Evolutionary conservation across 495 filamentous ascomycete species (phyloP), one percentile per base, ranked within the genome.

Genomic region (Rusavskia elegans): DNA sequence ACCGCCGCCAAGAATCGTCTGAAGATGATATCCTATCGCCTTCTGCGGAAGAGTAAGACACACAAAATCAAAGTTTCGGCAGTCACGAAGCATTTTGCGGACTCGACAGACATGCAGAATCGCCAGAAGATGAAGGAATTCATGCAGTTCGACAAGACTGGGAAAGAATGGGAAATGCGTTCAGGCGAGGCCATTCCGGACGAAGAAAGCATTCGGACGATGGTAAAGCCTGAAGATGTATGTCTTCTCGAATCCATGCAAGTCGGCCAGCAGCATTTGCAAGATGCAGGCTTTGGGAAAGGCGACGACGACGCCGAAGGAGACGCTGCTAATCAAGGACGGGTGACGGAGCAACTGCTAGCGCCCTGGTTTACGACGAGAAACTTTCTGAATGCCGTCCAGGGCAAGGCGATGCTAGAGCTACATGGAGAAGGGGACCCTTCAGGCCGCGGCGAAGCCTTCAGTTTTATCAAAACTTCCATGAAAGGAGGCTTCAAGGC

Each of bases 401-500:
- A 88, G 58, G 87, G 88, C 29, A 99, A 99, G 64, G 92, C 92
- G 9, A 99, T 99, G 92, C 76, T 99, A 44, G 80, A 85, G 53
- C 79, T 99, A 10, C 86, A 96, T 59, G 92, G 92, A 17, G 83
- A 89, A 55, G 92, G 93, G 30, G 92, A 99, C 62, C 92, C 92
- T n/a, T 92, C 89, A 8, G 87, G 89, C 11, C 84, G 87, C 57
- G 92, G 92, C 2, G 81, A 94, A 52, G 92, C 86, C 2, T 90
- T 96, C 70, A 95, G 83, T 63, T 95, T 96, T 64, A 83, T 99
- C 57, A 85, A 89, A 59, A 95, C 87, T 0, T 93, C 86, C 13
- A 99, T 99, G 92, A 99, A 99, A 65, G 92, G 92, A 45, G 92
- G 92, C 2, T 99, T 92, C 68, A 86, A 93, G 59, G 84, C 88